Base-by-base conservation (phyloP, 495 filamentous ascomycete species). In the Pseudomonodictys pantanalensis region DNA sequence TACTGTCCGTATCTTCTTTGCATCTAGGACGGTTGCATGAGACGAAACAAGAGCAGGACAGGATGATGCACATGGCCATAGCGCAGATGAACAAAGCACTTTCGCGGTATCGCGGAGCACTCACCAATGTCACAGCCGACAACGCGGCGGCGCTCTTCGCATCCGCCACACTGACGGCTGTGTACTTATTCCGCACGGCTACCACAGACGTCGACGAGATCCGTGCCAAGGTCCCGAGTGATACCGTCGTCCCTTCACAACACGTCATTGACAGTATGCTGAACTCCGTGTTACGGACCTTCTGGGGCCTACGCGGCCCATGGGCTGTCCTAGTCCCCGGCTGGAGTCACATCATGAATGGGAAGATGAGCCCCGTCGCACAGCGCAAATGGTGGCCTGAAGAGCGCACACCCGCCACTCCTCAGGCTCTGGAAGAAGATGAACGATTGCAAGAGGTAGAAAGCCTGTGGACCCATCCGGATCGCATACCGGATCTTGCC, bases 61-160 rank as follows among this genome's bases (percentile, higher is more conserved):
- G 24, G 7, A 52, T 60, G 51, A 41, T 39, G 11, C 53, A 51
- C 15, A 46, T 51, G 11, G 62, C 66, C 8, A 56, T 39, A 6
- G 25, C 24, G 18, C 58, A 65, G n/a, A 56, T 68, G 47, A 56
- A 68, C 52, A 32, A 52, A 24, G 53, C 52, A 5, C 44, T 69
- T 2, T 46, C 59, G 18, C 22, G 23, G 0, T 66, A 50, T 43
- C 46, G 58, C 8, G 12, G 33, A 5, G 52, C 20, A 23, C 39
- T 69, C 8, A 35, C 33, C 11, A 66, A 58, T 23, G 24, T 69
- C 1, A 42, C 41, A 17, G 41, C 23, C 2, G 29, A 57, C 8
- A 69, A 66, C 32, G 61, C 58, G 12, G 55, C 65, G 0, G 58
- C 59, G 3, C 44, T 66, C 0, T 66, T 66, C 46, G 60, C 60